Base-by-base conservation (phyloP, 345 rosid genomes). In the Mangifera indica region DNA sequence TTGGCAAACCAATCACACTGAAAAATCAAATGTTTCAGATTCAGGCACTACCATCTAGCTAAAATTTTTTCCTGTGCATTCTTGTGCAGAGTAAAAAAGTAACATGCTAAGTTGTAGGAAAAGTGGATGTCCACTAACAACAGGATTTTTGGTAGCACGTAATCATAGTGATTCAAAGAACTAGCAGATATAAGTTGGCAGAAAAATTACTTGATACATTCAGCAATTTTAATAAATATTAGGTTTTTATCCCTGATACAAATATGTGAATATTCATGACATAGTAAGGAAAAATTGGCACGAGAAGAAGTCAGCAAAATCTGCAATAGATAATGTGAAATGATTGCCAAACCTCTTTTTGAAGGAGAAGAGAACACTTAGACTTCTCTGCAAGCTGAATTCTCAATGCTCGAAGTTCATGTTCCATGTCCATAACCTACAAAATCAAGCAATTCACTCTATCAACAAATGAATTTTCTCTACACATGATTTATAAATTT, bases 391-490 rank as follows among this genome's bases (percentile, higher is more conserved):
- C 89, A 76, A 90, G 93, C 81, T 90, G 98, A 80, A 71, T 80
- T 81, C 98, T 84, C 53, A 92, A 76, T 70, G 98, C 98, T 63
- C 71, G 84, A 69, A 92, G 87, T 81, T 92, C 98, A 81, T 87
- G 85, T 67, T 90, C 94, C 98, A 92, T 90, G 86, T 90, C 98
- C 98, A 88, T 90, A 51, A 90, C 98, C 98, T 92, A 76, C 72
- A 79, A 78, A 63, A 46, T 42, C 11, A 70, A 24, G 37, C 72
- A 68, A 61, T 34, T 60, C 63, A 64, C 37, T 63, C 49, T 51
- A 69, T 65, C 17, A 49, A 48, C 10, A 63, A 55, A 70, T 68
- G 51, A 20, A 10, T 53, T 44, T 37, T 62, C 20, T 10, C 14
- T 26, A 13, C 10, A n/a, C 18, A 70, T 40, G 53, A 32, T 21